phyloP scores from a whole-genome alignment of 2,329 filamentous ascomycete genomes.

The Grosmannia clavigera region DNA sequence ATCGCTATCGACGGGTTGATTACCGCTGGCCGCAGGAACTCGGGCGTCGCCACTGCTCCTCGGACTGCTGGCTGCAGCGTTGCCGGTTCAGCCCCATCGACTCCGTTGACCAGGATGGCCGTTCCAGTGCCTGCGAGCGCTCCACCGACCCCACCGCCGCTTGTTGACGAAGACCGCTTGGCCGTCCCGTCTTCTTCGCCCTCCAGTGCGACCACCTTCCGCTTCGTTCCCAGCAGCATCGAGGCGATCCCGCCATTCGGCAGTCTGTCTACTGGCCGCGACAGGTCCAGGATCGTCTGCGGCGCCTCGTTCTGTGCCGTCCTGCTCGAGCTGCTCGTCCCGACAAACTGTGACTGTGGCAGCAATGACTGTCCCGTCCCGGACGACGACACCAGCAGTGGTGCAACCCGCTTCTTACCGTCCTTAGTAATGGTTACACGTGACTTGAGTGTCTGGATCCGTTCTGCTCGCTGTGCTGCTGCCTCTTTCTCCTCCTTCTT shows the following conservation, averaged over 20 bases:
- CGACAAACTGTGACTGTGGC: constrained; percentile 78
- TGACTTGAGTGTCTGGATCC: constrained; percentile 60
- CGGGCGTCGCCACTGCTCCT: constrained; percentile 58
- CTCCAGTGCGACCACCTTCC: constrained; percentile 63
- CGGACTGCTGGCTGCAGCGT: constrained; percentile 45
- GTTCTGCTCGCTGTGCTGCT: constrained; percentile 39
- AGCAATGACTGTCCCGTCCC: constrained; percentile 78
- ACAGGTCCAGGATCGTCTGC: constrained; percentile 75
- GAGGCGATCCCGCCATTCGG: constrained; percentile 79
- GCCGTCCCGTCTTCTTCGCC: constrained; percentile 52
- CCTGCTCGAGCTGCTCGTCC: constrained; percentile 48
- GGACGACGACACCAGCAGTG: constrained; percentile 80
- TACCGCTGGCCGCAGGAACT: constrained; percentile 79
- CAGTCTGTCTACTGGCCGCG: constrained; percentile 85
- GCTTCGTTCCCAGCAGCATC: constrained; percentile 84
- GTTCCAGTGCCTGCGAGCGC: constrained; percentile 4
- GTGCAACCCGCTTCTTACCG: constrained; percentile 90
- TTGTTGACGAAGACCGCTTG: constrained; percentile 34
- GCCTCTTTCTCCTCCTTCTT: constrained; percentile 20
- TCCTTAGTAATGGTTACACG: constrained; percentile 92
- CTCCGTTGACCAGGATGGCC: constrained; percentile 62
- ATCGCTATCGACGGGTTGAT: constrained; percentile 70
- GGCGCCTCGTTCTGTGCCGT: constrained; percentile 55
- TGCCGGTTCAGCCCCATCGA: constrained; percentile 68
- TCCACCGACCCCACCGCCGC: not conserved